Conservation (phyloP, 2,329 filamentous ascomycete species). For the Ceratocystis albifundus region DNA sequence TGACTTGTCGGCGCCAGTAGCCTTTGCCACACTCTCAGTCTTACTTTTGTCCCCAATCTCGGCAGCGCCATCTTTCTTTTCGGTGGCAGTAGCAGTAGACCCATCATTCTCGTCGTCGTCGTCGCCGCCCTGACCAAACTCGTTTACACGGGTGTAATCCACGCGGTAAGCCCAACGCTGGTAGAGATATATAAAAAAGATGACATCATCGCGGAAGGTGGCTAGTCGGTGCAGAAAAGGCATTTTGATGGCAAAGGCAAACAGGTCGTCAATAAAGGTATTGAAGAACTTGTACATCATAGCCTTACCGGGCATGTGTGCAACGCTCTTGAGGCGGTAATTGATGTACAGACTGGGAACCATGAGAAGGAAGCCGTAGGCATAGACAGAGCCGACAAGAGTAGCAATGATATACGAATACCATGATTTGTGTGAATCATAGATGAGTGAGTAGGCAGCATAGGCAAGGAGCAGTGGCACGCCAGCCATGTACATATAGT, state of each 20-base stretch:
- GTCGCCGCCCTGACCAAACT: conserved; percentile 98
- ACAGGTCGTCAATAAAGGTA: conserved; percentile 97
- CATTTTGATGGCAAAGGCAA: conserved; percentile 99
- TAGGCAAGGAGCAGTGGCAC: conserved; percentile 82
- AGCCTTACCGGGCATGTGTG: conserved; percentile 91
- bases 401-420: conserved; percentile 94
- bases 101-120: conserved; percentile 58
- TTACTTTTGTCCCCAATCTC: conserved; percentile 30
- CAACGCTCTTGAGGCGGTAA: conserved; percentile 88
- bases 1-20: conserved; percentile 41
- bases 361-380: conserved; percentile 99
- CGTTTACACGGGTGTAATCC: conserved; percentile 86
- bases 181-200: conserved; percentile 97
- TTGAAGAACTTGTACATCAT: conserved; percentile 99
- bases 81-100: conserved; percentile 29
- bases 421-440: conserved; percentile 95
- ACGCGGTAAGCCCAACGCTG: conserved; percentile 87
- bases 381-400: conserved; percentile 89
- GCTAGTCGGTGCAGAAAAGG: conserved; percentile 83
- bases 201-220: conserved; percentile 86
- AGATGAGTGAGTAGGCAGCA: conserved; percentile 78
- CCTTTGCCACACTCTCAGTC: conserved; percentile 32
- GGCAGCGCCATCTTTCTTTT: conserved; percentile 32
- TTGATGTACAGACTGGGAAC: conserved; percentile 96
- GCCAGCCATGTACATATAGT: conserved; percentile 88